phyloP scores from a whole-genome alignment of 306 rosid species.

The Begonia fuchsioides region DNA sequence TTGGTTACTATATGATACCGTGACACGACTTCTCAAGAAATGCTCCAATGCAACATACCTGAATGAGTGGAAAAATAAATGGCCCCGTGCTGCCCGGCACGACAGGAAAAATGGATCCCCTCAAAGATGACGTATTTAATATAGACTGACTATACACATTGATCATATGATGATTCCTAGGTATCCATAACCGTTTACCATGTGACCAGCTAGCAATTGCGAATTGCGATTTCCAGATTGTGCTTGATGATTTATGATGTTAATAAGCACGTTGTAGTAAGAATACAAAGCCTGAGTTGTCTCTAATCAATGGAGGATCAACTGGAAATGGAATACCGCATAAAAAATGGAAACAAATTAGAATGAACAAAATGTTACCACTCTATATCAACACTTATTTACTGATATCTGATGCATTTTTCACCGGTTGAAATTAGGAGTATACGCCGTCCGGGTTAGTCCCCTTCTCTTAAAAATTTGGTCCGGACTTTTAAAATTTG shows the following conservation, averaged over 20 bases:
- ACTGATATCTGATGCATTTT: too few species aligned
- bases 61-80: slow-evolving; percentile 14
- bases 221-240: too few species aligned
- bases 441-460: too few species aligned
- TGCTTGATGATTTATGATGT: background rate
- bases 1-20: slow-evolving; percentile 11
- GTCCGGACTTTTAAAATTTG: too few species aligned
- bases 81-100: background rate
- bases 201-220: background rate
- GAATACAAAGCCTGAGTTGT: slow-evolving; percentile 90
- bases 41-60: slow-evolving; percentile 47
- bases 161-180: too few species aligned
- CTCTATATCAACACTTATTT: too few species aligned
- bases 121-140: slow-evolving; percentile 39
- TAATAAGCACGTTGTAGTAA: slow-evolving; percentile 76
- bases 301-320: slow-evolving; percentile 93
- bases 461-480: too few species aligned
- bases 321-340: slow-evolving; percentile 95
- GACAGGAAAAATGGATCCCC: slow-evolving; percentile 48
- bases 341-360: slow-evolving; percentile 8
- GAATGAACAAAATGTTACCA: too few species aligned
- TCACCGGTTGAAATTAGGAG: too few species aligned
- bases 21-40: slow-evolving; percentile 46
- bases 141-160: slow-evolving; percentile 38
- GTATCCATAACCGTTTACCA: slow-evolving; percentile 47